Evolutionary conservation across 208 protist genomes (phyloP), one percentile per base, ranked within the genome.

Genomic region (Trypanosoma conorhini): DNA sequence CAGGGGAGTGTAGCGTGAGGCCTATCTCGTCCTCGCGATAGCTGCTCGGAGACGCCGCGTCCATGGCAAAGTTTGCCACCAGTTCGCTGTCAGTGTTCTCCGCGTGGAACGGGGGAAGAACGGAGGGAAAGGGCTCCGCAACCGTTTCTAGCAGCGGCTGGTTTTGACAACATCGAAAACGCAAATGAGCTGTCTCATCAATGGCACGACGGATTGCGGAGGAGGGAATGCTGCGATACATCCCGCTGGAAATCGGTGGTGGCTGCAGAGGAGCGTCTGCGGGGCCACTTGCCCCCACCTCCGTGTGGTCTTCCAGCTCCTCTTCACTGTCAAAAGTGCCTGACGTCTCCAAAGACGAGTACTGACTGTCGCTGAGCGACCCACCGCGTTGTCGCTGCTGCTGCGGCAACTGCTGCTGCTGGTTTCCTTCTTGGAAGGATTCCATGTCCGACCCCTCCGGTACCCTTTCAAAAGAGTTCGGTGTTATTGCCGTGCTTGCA

Each of bases 131-230:
- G 0, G 50, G 40, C 10, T 22, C 10, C 5, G 24, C 44, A 4
- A 35, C 48, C 15, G 38, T 67, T 30, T 65, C 63, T 7, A 84
- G 57, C 59, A 76, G 56, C 57, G 80, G 77, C 13, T 78, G 67
- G 72, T 95, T 86, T 44, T 67, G 74, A 38, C 67, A 51, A 63
- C 86, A 92, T 57, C 81, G 83, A 33, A 85, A 83, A 46, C 77
- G 75, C 13, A 93, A 75, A 59, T 75, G 64, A 31, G 88, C 52
- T 22, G 70, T 81, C 62, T 95, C 89, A 28, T 86, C 79, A 62
- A 95, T 93, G 33, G 89, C 89, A 5, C 83, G 65, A 54, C 83
- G 83, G 30, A 95, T 61, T 28, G 89, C 85, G 33, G 76, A 65
- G 22, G 67, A 72, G 44, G 77, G 8, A 22, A 59, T 72, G 35